Base-by-base conservation (phyloP, 2,329 filamentous ascomycete species). In the Paecilomyces sp. region DNA sequence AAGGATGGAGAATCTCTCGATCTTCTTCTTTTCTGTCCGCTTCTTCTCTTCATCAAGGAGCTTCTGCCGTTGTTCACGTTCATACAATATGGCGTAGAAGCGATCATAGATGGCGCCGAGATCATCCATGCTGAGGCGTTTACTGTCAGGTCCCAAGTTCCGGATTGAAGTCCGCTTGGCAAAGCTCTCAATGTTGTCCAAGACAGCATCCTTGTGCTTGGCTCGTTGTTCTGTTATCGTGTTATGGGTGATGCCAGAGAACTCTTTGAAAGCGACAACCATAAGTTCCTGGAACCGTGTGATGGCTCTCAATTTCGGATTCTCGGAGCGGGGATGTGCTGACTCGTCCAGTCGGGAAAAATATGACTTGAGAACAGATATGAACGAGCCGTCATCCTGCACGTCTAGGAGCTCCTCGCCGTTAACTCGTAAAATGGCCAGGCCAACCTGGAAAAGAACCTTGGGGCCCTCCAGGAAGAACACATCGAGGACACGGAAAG, bases 221-320 rank as follows among this genome's bases (percentile, higher is more conserved):
- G 90, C 82, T 24, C 94, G 87, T 70, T 95, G 83, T 65, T 97
- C 94, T 0, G 89, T 89, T 62, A 99, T 92, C 56, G 88, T 96
- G 70, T 87, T 88, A 71, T 99, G 93, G 0, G 94, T 99, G 66
- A 99, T 96, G 50, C 88, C 91, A 0, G 93, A 89, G 71, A 99
- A 99, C 71, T 99, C 94, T 67, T 97, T 97, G 78, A 99, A 99
- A 0, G 94, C 94, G 22, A 97, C 94, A 2, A 99, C 94, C 92
- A 99, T 97, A 60, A 99, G 84, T 74, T 97, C 94, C 70, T 99
- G 94, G 72, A 99, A 99, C 54, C 91, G 86, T 5, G 95, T 99
- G 58, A 99, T 94, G 0, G 92, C 91, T 57, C 93, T 85, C 57
- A 97, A 80, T 77, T 97, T 99, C 2, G 92, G 88, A 64, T 97